Evolutionary conservation across 257 asterid species (phyloP).

Genomic region (Gardenia jasminoides): DNA sequence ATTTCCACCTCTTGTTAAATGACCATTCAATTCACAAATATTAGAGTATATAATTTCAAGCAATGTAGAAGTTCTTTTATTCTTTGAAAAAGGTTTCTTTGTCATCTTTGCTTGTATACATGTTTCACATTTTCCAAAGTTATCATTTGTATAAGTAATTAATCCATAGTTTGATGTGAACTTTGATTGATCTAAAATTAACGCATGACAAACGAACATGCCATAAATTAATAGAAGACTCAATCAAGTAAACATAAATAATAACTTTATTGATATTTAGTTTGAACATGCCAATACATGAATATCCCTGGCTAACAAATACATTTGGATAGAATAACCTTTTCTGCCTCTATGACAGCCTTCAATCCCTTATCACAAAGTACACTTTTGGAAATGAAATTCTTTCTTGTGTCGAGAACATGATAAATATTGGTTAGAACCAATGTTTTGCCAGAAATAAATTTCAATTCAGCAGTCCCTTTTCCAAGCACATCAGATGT

Average conservation of each 20-base stretch:
- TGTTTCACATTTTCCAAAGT: background rate
- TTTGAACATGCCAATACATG: background rate
- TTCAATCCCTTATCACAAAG: background rate
- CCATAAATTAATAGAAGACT: background rate
- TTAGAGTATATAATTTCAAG: background rate
- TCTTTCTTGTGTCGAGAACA: background rate
- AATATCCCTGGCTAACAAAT: background rate
- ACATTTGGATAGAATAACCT: background rate
- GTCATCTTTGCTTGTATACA: background rate
- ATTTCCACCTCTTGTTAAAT: background rate
- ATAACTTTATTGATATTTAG: background rate
- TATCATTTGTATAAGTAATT: background rate
- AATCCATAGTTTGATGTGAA: background rate
- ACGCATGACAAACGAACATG: background rate
- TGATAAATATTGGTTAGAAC: background rate
- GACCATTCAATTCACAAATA: conserved; percentile 9
- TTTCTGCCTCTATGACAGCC: background rate
- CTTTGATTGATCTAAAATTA: too few species aligned
- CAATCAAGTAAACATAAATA: background rate
- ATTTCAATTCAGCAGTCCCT: background rate
- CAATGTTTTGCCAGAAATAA: background rate
- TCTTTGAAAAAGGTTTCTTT: background rate
- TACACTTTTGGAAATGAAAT: background rate
- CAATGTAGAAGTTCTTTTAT: background rate
- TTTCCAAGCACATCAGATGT: background rate